Percentiles rank a stretch among this genome's conserved stretches.
Evolutionary conservation across 2,329 filamentous ascomycete species (phyloP).

Genomic region (Aspergillaceae sp.): DNA sequence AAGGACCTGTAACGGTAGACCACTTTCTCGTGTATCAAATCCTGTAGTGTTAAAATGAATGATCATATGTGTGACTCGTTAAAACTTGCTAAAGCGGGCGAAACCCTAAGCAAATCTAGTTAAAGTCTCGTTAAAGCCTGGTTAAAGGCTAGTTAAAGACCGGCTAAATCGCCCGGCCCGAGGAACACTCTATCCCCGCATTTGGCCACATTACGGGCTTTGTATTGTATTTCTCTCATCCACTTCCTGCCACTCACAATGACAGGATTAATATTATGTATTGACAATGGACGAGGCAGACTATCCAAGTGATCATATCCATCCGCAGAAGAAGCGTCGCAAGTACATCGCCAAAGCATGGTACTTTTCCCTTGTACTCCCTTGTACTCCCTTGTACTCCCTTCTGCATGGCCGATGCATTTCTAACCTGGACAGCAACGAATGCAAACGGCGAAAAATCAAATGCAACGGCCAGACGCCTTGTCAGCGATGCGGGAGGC

Average conservation of each 20-base stretch:
- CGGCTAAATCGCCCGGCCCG: no score
- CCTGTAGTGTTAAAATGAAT: no score
- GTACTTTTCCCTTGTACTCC: conserved; percentile 27
- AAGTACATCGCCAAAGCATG: conserved; percentile 59
- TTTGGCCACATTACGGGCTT: background rate
- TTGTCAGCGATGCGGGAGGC: conserved; percentile 51
- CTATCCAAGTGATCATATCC: conserved; percentile 12
- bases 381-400: background rate
- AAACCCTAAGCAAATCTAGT: no score
- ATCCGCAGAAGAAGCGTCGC: conserved; percentile 50
- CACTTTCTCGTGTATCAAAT: background rate
- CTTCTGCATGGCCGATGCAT: no score
- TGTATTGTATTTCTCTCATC: no score
- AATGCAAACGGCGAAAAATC: conserved; percentile 58
- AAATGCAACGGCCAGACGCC: conserved; percentile 57
- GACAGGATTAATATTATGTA: no score
- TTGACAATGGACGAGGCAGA: background rate
- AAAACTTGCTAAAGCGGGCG: no score
- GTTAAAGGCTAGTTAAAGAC: no score
- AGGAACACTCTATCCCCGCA: background rate
- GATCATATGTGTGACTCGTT: no score
- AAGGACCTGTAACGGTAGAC: conserved; percentile 32
- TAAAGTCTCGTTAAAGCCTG: no score
- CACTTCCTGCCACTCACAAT: background rate
- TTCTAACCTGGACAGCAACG: conserved; percentile 38